These are phyloP conservation scores for Wilcoxina mikolae DNA, from an alignment of 495 filamentous ascomycete species.

Conservation along the genomic window DNA sequence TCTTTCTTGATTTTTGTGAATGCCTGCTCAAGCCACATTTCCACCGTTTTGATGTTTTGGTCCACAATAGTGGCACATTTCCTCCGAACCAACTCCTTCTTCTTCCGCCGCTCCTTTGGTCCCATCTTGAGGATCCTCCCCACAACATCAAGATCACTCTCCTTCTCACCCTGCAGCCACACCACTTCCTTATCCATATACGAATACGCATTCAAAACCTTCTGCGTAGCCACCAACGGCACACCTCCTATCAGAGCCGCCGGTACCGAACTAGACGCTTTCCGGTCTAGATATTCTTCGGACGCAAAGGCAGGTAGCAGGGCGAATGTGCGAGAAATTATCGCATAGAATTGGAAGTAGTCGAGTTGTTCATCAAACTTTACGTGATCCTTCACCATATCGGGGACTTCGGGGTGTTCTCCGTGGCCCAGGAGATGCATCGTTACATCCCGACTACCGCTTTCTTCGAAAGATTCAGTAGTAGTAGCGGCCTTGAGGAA, in stretches of 20 bases:
- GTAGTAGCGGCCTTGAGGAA: background rate
- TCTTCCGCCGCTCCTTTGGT: slow-evolving; percentile 1
- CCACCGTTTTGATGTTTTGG: slow-evolving; percentile 1
- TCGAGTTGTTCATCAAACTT: slow-evolving; percentile 20
- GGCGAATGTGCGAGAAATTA: slow-evolving; percentile 19
- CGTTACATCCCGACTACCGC: background rate
- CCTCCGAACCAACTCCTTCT: slow-evolving; percentile 2
- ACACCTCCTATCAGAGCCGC: slow-evolving; percentile 23
- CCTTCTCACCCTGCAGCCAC: slow-evolving; percentile 16
- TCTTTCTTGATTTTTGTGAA: background rate
- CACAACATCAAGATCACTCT: slow-evolving; percentile 20
- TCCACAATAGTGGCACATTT: slow-evolving; percentile 6
- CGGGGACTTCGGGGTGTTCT: slow-evolving; percentile 12
- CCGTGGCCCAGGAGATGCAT: slow-evolving; percentile 22
- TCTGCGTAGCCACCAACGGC: slow-evolving; percentile 21
- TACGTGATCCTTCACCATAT: slow-evolving; percentile 10
- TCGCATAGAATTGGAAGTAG: slow-evolving; percentile 21
- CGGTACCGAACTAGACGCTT: slow-evolving; percentile 24
- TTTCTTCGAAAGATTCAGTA: background rate
- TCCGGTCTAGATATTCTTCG: slow-evolving; percentile 20
- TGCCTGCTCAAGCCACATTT: background rate
- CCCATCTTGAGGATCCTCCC: slow-evolving; percentile 5
- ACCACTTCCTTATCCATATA: slow-evolving; percentile 24
- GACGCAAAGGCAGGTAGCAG: slow-evolving; percentile 25
- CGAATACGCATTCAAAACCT: slow-evolving; percentile 24